A percentile compares a stretch with the other conserved stretches of the same genome.
Conservation (phyloP, 768 basidiomycete genomes). For the Peribolospora kevripleyi region DNA sequence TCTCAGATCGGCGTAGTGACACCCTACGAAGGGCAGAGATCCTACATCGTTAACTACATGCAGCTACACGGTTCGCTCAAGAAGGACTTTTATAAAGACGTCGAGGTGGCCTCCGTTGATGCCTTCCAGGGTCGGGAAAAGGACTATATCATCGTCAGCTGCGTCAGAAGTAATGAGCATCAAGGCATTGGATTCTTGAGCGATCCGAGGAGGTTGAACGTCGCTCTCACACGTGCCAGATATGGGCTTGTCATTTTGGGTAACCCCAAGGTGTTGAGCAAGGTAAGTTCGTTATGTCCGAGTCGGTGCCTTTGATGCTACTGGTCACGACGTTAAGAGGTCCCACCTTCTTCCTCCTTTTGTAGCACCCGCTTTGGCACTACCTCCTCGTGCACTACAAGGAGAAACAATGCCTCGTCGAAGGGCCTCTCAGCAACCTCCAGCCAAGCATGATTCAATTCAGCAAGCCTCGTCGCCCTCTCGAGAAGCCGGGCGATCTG, state of each 20-base stretch:
- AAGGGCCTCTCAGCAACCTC: conserved; percentile 84
- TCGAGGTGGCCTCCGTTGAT: conserved; percentile 95
- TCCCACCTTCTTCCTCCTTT: not conserved
- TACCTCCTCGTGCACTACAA: conserved; percentile 96
- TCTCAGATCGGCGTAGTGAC: conserved; percentile 94
- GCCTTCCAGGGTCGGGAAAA: conserved; percentile 99
- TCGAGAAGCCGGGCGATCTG: conserved; percentile 79
- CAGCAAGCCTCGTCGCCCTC: conserved; percentile 77
- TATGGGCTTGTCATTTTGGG: conserved; percentile 98
- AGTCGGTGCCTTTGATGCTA: conserved; percentile 10
- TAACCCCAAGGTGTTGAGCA: conserved; percentile 98
- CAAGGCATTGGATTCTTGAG: conserved; percentile 99
- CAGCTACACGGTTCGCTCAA: conserved; percentile 98
- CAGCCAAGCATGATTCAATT: conserved; percentile 99
- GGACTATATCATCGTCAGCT: conserved; percentile 96
- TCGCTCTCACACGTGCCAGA: conserved; percentile 88
- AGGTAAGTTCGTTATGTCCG: conserved; percentile 29
- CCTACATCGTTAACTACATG: conserved; percentile 98
- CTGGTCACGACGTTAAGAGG: not conserved
- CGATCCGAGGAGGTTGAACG: conserved; percentile 84
- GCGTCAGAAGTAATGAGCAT: conserved; percentile 95
- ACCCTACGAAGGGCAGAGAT: conserved; percentile 94
- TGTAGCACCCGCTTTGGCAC: conserved; percentile 91
- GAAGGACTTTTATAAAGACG: conserved; percentile 98
- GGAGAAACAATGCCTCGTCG: conserved; percentile 76